Conservation (phyloP, 176 grass and related monocot genomes). For the Olyra latifolia region DNA sequence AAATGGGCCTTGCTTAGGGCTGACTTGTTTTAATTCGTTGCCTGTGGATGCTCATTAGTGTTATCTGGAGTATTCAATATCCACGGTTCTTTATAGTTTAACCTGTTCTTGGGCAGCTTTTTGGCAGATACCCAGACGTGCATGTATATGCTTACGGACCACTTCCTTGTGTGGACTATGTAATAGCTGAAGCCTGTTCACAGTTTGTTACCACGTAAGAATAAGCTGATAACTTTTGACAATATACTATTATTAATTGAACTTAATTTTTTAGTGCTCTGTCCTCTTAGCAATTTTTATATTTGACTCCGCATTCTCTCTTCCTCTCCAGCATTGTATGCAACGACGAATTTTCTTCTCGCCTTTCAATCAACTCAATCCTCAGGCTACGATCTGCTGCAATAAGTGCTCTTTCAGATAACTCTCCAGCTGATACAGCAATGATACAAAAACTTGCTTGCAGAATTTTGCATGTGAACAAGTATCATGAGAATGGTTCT, state of each 20-base stretch:
- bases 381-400: slow-evolving; percentile 83
- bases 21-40: slow-evolving; percentile 7
- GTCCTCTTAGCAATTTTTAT: slow-evolving; percentile 15
- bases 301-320: slow-evolving; percentile 22
- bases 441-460: slow-evolving; percentile 84
- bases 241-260: slow-evolving; percentile 2
- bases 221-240: slow-evolving; percentile 1
- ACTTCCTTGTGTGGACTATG: slow-evolving; percentile 82
- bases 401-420: slow-evolving; percentile 75
- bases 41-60: slow-evolving; percentile 28
- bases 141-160: slow-evolving; percentile 97
- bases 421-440: slow-evolving; percentile 84
- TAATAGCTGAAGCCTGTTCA: slow-evolving; percentile 91
- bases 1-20: neutral
- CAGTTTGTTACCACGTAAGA: slow-evolving; percentile 85
- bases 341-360: slow-evolving; percentile 84
- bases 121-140: slow-evolving; percentile 69
- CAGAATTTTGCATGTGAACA: slow-evolving; percentile 82
- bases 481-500: slow-evolving; percentile 48
- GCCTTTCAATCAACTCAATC: slow-evolving; percentile 92
- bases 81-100: slow-evolving; percentile 29
- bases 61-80: slow-evolving; percentile 21
- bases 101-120: slow-evolving; percentile 58
- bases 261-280: slow-evolving; percentile 15
- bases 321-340: slow-evolving; percentile 71